Evolutionary conservation across 108 stramenopile genomes (phyloP).

Genomic region (Nitzschia sp.): DNA sequence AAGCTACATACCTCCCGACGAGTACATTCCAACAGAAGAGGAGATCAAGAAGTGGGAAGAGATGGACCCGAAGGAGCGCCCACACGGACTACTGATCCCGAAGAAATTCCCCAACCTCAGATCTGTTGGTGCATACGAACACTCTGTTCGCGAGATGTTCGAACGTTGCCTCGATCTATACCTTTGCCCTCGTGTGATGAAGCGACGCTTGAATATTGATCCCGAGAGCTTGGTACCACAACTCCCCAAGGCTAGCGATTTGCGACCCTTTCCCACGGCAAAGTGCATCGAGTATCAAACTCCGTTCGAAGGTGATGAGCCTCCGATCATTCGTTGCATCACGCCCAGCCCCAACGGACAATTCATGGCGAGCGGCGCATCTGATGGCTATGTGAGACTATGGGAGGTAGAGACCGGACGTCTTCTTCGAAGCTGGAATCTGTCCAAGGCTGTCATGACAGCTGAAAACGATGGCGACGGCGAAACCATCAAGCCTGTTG

Average conservation of each 20-base stretch:
- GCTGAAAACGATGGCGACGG: constrained; percentile 38
- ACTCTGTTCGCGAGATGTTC: constrained; percentile 93
- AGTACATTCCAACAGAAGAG: constrained; percentile 94
- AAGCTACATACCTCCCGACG: constrained; percentile 96
- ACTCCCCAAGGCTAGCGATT: constrained; percentile 91
- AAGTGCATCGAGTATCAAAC: constrained; percentile 85
- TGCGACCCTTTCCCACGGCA: constrained; percentile 96
- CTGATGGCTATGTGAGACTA: constrained; percentile 87
- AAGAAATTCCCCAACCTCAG: constrained; percentile 88
- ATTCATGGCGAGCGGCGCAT: constrained; percentile 91
- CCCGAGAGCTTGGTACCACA: constrained; percentile 95
- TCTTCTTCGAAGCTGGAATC: constrained; percentile 71
- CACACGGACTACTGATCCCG: constrained; percentile 88
- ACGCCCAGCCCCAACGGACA: constrained; percentile 93
- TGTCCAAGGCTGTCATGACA: constrained; percentile 35
- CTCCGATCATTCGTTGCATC: constrained; percentile 76
- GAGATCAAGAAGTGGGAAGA: constrained; percentile 93
- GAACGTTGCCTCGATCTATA: constrained; percentile 99
- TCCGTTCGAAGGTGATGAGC: constrained; percentile 50
- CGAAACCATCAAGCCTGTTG: constrained; percentile 50
- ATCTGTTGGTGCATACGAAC: constrained; percentile 92
- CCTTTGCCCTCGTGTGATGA: constrained; percentile 94
- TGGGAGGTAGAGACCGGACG: constrained; percentile 96
- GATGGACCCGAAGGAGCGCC: constrained; percentile 88
- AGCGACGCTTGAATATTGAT: constrained; percentile 94